phyloP scores from a whole-genome alignment of 768 basidiomycete genomes.

The Paxillus ammoniavirescens region DNA sequence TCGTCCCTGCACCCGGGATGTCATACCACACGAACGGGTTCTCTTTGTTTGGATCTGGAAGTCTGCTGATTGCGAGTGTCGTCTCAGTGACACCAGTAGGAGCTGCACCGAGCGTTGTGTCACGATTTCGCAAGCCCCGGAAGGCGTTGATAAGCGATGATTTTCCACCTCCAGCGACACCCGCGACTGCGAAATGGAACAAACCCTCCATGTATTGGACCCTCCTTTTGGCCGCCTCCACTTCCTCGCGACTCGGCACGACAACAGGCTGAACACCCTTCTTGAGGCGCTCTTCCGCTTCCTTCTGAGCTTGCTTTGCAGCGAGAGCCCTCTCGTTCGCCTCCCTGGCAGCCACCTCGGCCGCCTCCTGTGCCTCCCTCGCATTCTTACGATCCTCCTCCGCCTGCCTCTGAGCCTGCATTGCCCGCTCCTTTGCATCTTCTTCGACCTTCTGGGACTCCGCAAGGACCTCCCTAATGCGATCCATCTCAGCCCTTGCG shows the following conservation, averaged over 20 bases:
- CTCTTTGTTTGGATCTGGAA: slow-evolving; percentile 11
- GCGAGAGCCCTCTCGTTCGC: slow-evolving; percentile 16
- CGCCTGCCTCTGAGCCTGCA: background rate
- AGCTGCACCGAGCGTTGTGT: slow-evolving; percentile 13
- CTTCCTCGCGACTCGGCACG: slow-evolving; percentile 9
- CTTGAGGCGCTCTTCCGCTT: slow-evolving; percentile 14
- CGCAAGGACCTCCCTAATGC: no score
- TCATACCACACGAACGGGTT: slow-evolving; percentile 24
- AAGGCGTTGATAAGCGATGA: slow-evolving; percentile 38
- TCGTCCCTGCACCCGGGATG: slow-evolving; percentile 20
- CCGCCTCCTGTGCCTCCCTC: slow-evolving; percentile 12
- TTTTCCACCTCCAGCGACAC: slow-evolving; percentile 35
- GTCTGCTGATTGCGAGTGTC: slow-evolving; percentile 12
- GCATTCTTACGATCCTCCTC: slow-evolving; percentile 22
- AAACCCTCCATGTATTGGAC: slow-evolving; percentile 26
- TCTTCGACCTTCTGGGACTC: no score
- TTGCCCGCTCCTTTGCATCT: no score
- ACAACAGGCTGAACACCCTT: slow-evolving; percentile 25
- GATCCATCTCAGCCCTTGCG: no score
- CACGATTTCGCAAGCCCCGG: slow-evolving; percentile 27
- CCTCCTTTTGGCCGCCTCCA: slow-evolving; percentile 10
- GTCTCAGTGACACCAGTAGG: slow-evolving; percentile 21
- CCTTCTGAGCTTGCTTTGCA: slow-evolving; percentile 16
- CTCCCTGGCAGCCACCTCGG: slow-evolving; percentile 9
- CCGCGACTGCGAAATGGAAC: slow-evolving; percentile 36